Base-by-base conservation (phyloP, 2,329 filamentous ascomycete species). In the Colletotrichum zoysiae region DNA sequence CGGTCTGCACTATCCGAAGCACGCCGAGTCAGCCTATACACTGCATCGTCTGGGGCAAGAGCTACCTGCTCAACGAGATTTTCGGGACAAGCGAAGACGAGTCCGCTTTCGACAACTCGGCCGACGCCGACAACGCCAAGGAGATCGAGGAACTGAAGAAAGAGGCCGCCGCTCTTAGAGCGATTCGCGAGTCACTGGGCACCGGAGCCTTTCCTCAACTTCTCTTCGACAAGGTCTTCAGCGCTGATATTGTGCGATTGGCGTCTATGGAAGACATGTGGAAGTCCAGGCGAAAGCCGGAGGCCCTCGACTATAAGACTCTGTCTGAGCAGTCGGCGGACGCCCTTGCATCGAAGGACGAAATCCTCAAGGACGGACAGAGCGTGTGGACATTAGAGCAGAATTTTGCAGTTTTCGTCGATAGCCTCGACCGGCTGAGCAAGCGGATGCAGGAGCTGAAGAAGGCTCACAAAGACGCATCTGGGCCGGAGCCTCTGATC, bases 1-100 rank as follows among this genome's bases (percentile, higher is more conserved):
- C 96, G 1, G 95, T 98, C 53, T 99, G 96, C 84, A 99, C 96
- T 1, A 98, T 99, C 77, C 90, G 96, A 80, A 98, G 94, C 81
- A 99, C 95, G 0, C 96, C 96, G 0, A 97, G 93, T 75, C 95
- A 98, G 78, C 94, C 95, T 0, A 98, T 99, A 55, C 96, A 99
- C 82, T 98, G 96, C 84, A 99, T 99, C 73, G 95, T 99, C 2
- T 99, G 96, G 96, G 95, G 90, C 26, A 99, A 98, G 84, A 97
- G 95, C 80, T 99, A 98, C 80, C 87, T 99, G 11, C 89, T 99
- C 73, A 96, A 94, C 75, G 96, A 99, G 81, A 91, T 99, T 9
- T 99, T 98, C 76, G 96, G 96, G 23, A 90, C 90, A 3, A 97
- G 94, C 76, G 95, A 98, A 81, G 94, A 98, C 73, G 92, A 95